Percentiles rank a stretch among this genome's conserved stretches.
Conservation (phyloP, 2,329 filamentous ascomycete genomes). For the Stachybotrys elegans region DNA sequence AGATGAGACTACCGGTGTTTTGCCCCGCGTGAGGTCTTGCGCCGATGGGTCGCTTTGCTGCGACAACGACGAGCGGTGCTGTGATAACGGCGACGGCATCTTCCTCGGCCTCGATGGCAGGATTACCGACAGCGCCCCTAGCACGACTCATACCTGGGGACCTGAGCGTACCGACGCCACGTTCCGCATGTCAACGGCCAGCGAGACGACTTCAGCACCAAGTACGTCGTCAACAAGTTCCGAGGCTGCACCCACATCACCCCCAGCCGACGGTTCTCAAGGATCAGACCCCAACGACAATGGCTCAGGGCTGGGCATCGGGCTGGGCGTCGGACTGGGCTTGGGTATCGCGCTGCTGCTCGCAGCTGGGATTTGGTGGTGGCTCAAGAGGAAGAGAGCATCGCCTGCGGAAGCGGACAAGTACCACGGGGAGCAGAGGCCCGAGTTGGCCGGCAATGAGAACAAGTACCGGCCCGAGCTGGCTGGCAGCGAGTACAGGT, state of each 20-base stretch:
- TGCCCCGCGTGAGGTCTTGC: constrained; percentile 12
- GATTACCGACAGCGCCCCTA: constrained; percentile 7
- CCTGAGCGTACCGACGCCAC: constrained; percentile 7
- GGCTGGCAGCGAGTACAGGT: neutral
- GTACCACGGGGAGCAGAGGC: neutral
- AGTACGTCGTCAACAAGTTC: neutral
- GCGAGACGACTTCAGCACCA: neutral
- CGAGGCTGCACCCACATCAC: neutral
- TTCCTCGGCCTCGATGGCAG: constrained; percentile 10
- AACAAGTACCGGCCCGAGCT: neutral
- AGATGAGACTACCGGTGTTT: constrained; percentile 10
- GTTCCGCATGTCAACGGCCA: neutral
- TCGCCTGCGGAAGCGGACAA: neutral
- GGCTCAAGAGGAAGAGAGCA: neutral
- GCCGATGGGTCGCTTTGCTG: constrained; percentile 15
- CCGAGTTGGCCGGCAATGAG: neutral
- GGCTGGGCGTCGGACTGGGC: neutral
- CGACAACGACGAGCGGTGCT: constrained; percentile 12
- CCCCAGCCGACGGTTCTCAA: neutral
- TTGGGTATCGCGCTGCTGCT: neutral
- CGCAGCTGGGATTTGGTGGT: neutral
- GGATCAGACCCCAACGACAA: neutral
- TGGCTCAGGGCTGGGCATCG: neutral
- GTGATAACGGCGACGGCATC: constrained; percentile 6
- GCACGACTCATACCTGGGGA: constrained; percentile 7